These are phyloP conservation scores for Suhomyces yuchorum DNA, from an alignment of 1,139 yeast species.

Conservation along the genomic window DNA sequence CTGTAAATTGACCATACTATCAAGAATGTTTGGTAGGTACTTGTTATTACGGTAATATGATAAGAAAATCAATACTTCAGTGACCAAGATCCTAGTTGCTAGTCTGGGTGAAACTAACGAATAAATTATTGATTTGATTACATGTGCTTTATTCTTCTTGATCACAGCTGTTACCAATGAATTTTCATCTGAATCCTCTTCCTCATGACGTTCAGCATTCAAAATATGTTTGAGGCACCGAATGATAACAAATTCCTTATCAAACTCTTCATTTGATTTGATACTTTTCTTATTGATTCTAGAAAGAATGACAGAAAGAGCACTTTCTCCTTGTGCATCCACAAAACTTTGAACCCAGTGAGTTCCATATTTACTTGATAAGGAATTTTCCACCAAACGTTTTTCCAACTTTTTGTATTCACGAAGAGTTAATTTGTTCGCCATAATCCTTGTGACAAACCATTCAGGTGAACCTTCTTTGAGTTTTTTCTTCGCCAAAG, in stretches of 20 bases:
- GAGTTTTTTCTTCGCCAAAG: conserved; percentile 22
- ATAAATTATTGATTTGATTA: conserved; percentile 39
- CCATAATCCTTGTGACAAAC: conserved; percentile 43
- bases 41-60: conserved; percentile 30
- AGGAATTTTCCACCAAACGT: conserved; percentile 28
- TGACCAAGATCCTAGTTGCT: conserved; percentile 44
- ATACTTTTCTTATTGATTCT: conserved; percentile 46
- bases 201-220: conserved; percentile 24
- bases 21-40: conserved; percentile 32
- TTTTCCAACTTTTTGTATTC: conserved; percentile 43
- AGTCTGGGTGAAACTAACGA: conserved; percentile 46
- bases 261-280: conserved; percentile 49
- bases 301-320: conserved; percentile 42
- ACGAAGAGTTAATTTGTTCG: conserved; percentile 34
- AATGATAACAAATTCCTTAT: conserved; percentile 42
- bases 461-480: conserved; percentile 48
- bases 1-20: conserved; percentile 38
- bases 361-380: conserved; percentile 21
- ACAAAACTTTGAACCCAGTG: conserved; percentile 38
- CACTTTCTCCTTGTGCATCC: conserved; percentile 48
- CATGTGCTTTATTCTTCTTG: conserved; percentile 31
- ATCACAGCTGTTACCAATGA: conserved; percentile 9
- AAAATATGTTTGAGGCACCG: conserved; percentile 41
- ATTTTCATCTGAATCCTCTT: conserved; percentile 19
- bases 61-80: conserved; percentile 45